phyloP scores from a whole-genome alignment of 2,329 filamentous ascomycete genomes.

The Ophiocordyceps camponoti-floridani region DNA sequence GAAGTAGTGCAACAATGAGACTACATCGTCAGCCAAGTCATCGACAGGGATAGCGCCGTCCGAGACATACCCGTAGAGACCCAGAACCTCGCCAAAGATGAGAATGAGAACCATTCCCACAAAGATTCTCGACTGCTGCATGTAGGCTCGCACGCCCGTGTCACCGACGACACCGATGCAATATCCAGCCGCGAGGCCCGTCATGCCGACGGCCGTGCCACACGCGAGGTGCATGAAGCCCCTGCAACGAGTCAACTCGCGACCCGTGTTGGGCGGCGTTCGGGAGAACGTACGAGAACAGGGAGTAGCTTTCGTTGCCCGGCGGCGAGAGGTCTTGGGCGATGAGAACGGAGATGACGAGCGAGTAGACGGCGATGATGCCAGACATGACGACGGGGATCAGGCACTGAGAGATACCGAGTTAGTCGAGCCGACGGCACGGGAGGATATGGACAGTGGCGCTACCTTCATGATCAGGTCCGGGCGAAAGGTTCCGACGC shows the following conservation, averaged over 20 bases:
- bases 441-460: not conserved
- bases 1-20: slow-evolving; percentile 79
- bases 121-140: slow-evolving; percentile 90
- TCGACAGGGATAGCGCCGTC: not conserved
- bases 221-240: slow-evolving; percentile 89
- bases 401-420: slow-evolving; percentile 40
- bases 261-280: not conserved
- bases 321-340: slow-evolving; percentile 72
- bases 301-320: slow-evolving; percentile 47
- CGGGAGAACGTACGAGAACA: slow-evolving; percentile 51
- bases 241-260: slow-evolving; percentile 21
- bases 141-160: slow-evolving; percentile 82
- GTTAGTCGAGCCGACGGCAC: not conserved
- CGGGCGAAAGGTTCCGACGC: slow-evolving; percentile 68
- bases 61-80: slow-evolving; percentile 70
- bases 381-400: slow-evolving; percentile 95
- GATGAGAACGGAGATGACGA: slow-evolving; percentile 93
- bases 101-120: slow-evolving; percentile 97
- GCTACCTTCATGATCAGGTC: slow-evolving; percentile 81
- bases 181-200: slow-evolving; percentile 86
- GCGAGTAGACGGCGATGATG: slow-evolving; percentile 95
- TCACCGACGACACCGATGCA: slow-evolving; percentile 93
- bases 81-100: slow-evolving; percentile 95
- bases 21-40: slow-evolving; percentile 22
- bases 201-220: slow-evolving; percentile 78